Evolutionary conservation across 2,329 filamentous ascomycete species (phyloP).

Genomic region (Dothideomycetidae sp.): DNA sequence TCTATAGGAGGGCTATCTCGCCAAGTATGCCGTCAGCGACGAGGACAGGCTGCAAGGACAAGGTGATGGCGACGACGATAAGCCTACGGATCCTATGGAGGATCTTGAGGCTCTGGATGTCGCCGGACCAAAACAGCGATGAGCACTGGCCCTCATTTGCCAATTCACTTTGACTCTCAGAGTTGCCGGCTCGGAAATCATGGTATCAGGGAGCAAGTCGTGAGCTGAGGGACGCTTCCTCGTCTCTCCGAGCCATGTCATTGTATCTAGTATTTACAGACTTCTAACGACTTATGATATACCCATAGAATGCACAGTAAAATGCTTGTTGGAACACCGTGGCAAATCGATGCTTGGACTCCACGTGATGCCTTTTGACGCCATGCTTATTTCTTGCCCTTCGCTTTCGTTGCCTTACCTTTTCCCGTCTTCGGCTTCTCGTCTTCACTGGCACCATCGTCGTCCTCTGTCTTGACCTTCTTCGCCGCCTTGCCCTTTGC

Average conservation of each 20-base stretch:
- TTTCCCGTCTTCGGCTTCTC: constrained; percentile 40
- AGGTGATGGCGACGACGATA: constrained; percentile 35
- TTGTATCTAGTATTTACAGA: neutral
- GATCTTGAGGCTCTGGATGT: constrained; percentile 86
- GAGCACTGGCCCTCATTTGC: too few relatives aligned
- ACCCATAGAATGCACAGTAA: constrained; percentile 5
- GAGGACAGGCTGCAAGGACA: constrained; percentile 55
- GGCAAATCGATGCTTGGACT: neutral
- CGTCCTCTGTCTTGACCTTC: constrained; percentile 25
- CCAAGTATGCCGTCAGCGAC: constrained; percentile 71
- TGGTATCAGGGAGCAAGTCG: too few relatives aligned
- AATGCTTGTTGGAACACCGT: neutral
- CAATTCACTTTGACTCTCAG: too few relatives aligned
- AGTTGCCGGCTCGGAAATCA: too few relatives aligned
- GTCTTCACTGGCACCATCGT: constrained; percentile 29
- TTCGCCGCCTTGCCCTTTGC: constrained; percentile 32
- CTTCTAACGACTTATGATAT: constrained; percentile 1
- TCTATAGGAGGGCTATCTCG: constrained; percentile 76
- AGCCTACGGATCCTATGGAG: constrained; percentile 78
- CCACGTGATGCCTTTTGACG: neutral
- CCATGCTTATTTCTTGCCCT: constrained; percentile 31
- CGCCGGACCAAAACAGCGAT: constrained; percentile 74
- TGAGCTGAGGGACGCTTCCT: too few relatives aligned
- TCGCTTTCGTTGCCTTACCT: constrained; percentile 29
- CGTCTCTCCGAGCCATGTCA: neutral